phyloP scores from a whole-genome alignment of 1,284 basidiomycete species.

The Cerioporus squamosus region DNA sequence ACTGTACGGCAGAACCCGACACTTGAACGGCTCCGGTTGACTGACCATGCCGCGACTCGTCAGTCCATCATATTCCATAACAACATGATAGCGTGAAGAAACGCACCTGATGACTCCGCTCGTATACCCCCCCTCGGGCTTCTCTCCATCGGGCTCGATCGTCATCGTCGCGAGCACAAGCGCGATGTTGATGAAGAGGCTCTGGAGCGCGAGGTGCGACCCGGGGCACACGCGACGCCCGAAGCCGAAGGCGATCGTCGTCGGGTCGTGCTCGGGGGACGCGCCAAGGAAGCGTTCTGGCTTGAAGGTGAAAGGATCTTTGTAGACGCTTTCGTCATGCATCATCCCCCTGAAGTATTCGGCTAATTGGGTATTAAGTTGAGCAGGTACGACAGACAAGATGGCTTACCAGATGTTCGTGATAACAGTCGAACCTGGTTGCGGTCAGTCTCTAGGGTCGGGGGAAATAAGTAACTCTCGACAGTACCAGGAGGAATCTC shows the following conservation, averaged over 20 bases:
- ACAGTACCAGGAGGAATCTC: conserved; percentile 39
- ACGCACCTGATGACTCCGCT: not conserved
- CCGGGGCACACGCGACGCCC: conserved; percentile 17
- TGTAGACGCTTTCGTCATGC: conserved; percentile 40
- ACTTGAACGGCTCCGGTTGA: not conserved
- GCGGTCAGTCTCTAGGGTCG: not conserved
- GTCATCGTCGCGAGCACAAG: conserved; percentile 40
- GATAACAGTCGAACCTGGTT: not conserved
- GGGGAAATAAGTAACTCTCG: not conserved
- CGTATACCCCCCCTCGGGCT: not conserved
- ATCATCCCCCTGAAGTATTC: conserved; percentile 42
- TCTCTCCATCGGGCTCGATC: conserved; percentile 3
- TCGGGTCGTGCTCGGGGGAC: conserved; percentile 29
- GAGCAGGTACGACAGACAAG: not conserved
- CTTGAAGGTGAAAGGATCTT: conserved; percentile 40
- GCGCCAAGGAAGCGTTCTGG: conserved; percentile 43
- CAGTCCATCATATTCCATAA: not conserved
- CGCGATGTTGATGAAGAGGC: conserved; percentile 40
- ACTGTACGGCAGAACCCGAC: not conserved
- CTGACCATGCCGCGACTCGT: not conserved
- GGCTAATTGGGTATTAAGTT: not conserved
- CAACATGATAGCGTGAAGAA: not conserved
- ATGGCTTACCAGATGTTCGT: conserved; percentile 12
- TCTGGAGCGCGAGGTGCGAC: conserved; percentile 36
- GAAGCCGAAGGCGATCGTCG: conserved; percentile 26